Base-by-base conservation (phyloP, 169 alveolate species). In the Plasmodium vivax region DNA sequence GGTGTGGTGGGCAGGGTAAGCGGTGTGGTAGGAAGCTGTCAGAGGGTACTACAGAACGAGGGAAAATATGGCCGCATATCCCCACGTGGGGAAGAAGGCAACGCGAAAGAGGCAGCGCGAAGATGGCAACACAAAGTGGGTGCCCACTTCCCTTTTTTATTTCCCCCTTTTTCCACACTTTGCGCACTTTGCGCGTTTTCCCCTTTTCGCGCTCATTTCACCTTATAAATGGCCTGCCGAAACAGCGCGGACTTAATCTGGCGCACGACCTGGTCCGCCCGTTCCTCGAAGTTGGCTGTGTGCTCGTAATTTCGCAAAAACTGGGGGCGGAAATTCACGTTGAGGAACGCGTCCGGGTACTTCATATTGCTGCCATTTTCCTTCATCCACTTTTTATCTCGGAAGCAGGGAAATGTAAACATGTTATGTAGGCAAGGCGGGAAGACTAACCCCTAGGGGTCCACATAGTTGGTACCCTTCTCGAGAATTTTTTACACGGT, bases 321-420 rank as follows among this genome's bases (percentile, higher is more conserved):
- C 4, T 85, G 87, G n/a, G 93, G 93, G 80, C 93, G 85, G 62
- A 85, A 85, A 23, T 85, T 77, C 62, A 85, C 93, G 32, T 85
- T 85, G n/a, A 85, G 43, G 56, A 85, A 85, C 36, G 80, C 84
- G 23, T 85, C 82, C n/a, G 93, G 93, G 45, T 85, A 54, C 51
- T 85, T 34, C 87, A 85, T 85, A 75, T 77, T 85, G n/a, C 47
- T 68, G 23, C 93, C 93, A 75, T 85, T 85, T 85, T 85, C 87
- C 19, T 85, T 74, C 79, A 85, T 85, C 93, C 93, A 85, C 34
- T 75, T 85, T 77, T 85, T 85, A 85, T 85, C 93, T 85, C 93
- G 41, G 45, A 85, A 85, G 82, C 93, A 85, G 54, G 93, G 93
- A 79, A 85, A 85, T 77, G 56, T 85, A 54, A 75, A 85, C 93